A percentile compares a stretch with the other conserved stretches of the same genome.
Conservation (phyloP, 805 yeast genomes). For the Yarrowia deformans region DNA sequence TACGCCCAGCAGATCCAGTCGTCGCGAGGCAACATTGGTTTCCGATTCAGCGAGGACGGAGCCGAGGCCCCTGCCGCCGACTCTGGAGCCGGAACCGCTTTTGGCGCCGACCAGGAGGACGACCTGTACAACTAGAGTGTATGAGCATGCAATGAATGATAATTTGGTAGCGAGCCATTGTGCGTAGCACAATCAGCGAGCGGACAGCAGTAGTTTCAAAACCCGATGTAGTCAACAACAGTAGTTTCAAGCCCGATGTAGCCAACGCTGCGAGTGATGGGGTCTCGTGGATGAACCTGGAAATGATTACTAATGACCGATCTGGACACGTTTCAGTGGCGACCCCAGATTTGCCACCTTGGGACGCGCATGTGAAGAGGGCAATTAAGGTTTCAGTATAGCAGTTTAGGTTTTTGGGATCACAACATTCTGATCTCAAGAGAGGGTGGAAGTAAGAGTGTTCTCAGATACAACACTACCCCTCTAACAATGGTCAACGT, state of each 20-base stretch:
- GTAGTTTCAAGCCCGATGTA: too few relatives aligned
- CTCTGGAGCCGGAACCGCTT: conserved; percentile 56
- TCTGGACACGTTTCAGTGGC: neutral
- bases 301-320: neutral
- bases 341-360: conserved; percentile 24
- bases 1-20: conserved; percentile 96
- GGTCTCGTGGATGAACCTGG: too few relatives aligned
- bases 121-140: conserved; percentile 63
- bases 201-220: neutral
- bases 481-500: conserved; percentile 10
- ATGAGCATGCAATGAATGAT: conserved; percentile 16
- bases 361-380: conserved; percentile 8
- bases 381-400: neutral
- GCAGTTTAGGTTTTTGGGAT: neutral
- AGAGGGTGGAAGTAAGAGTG: too few relatives aligned
- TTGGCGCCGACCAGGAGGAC: conserved; percentile 62
- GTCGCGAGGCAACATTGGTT: conserved; percentile 93
- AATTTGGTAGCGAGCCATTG: neutral
- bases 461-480: too few relatives aligned
- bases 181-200: neutral
- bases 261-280: too few relatives aligned
- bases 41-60: conserved; percentile 72
- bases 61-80: conserved; percentile 52
- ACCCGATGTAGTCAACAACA: too few relatives aligned
- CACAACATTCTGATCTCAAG: conserved; percentile 7